Evolutionary conservation across 2,329 filamentous ascomycete genomes (phyloP).

Genomic region (Ceratocystis diversiconidia): DNA sequence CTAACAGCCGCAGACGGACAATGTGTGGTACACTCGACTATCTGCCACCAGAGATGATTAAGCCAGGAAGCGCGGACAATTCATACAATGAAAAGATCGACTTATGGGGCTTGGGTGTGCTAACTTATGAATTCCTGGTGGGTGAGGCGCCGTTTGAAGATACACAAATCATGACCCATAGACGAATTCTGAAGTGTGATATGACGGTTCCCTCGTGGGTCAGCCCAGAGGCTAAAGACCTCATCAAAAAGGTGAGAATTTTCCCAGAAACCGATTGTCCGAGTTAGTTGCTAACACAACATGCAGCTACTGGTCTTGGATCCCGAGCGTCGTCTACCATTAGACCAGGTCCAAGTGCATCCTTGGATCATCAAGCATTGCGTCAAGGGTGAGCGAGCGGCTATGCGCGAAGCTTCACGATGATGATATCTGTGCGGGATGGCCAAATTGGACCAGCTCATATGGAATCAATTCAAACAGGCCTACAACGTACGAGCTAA

Average conservation of each 20-base stretch:
- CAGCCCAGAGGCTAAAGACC: conserved; percentile 74
- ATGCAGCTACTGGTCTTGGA: conserved; percentile 71
- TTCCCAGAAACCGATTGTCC: not conserved
- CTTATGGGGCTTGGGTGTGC: conserved; percentile 84
- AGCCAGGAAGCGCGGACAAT: conserved; percentile 64
- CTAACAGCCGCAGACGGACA: conserved; percentile 82
- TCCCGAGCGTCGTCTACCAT: conserved; percentile 79
- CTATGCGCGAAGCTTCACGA: conserved; percentile 35
- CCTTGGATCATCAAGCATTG: conserved; percentile 98
- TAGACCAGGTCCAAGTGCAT: conserved; percentile 78
- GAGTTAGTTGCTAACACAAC: conserved; percentile 1
- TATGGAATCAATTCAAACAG: no score
- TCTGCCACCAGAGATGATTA: conserved; percentile 94
- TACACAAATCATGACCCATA: conserved; percentile 83
- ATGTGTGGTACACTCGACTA: conserved; percentile 98
- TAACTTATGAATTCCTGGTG: conserved; percentile 92
- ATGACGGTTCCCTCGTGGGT: conserved; percentile 89
- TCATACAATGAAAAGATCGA: conserved; percentile 94
- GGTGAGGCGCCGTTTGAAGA: conserved; percentile 97
- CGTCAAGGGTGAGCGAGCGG: conserved; percentile 44
- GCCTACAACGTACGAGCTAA: not conserved
- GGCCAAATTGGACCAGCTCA: conserved; percentile 16
- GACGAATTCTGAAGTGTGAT: conserved; percentile 74
- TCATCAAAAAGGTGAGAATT: conserved; percentile 69
- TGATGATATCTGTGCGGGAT: not conserved